Percentiles rank a stretch among this genome's conserved stretches.
Conservation (phyloP, 768 basidiomycete genomes). For the Crassisporium funariophilum region DNA sequence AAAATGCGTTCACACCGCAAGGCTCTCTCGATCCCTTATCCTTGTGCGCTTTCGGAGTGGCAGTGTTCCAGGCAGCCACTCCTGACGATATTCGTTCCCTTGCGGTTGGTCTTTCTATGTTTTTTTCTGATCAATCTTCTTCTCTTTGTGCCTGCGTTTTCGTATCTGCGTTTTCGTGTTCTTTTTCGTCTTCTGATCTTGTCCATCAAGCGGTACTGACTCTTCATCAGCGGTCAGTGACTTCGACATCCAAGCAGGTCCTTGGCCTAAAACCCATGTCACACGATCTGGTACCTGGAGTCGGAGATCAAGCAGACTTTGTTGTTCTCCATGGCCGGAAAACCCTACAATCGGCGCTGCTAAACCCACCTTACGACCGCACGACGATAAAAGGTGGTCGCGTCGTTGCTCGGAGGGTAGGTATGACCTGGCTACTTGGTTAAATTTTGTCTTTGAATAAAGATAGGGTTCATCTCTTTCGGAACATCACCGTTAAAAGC, state of each 20-base stretch:
- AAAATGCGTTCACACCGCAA: constrained; percentile 71
- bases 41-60: constrained; percentile 58
- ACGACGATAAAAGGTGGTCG: constrained; percentile 51
- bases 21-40: constrained; percentile 64
- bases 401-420: constrained; percentile 42
- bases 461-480: neutral
- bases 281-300: constrained; percentile 34
- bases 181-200: neutral
- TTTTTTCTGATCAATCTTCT: constrained; percentile 3
- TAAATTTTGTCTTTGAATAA: constrained; percentile 2
- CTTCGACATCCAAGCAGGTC: constrained; percentile 52
- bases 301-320: constrained; percentile 55
- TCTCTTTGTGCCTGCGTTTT: neutral
- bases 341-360: constrained; percentile 46
- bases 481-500: too few relatives aligned
- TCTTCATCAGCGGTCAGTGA: constrained; percentile 44
- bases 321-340: constrained; percentile 55
- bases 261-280: constrained; percentile 32
- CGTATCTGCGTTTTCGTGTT: neutral
- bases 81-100: constrained; percentile 46
- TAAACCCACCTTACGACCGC: constrained; percentile 51
- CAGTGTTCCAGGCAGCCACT: constrained; percentile 60
- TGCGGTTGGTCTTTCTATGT: constrained; percentile 38
- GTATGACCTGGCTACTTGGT: constrained; percentile 34
- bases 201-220: neutral